Base-by-base conservation (phyloP, 2,329 filamentous ascomycete species). In the Colletotrichum sp. region DNA sequence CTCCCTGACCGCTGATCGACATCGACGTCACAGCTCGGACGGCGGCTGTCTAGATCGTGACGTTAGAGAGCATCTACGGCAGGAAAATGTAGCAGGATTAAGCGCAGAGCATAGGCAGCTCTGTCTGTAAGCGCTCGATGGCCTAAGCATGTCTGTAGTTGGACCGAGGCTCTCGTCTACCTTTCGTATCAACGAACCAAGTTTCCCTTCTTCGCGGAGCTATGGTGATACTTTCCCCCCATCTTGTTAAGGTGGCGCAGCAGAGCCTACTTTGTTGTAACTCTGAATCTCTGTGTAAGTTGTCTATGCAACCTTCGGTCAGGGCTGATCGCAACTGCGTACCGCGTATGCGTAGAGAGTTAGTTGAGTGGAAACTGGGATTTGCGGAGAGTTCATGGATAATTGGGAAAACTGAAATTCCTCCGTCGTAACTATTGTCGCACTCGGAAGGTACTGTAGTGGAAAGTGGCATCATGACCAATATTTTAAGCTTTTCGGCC, bases 401-500 rank as follows among this genome's bases (percentile, higher is more conserved):
- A 43, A 9, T 16, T 43, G 51, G n/a, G 43, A 21, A 63, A 64
- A 65, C 59, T 66, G 61, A 51, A 70, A 70, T 73, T 18, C 18
- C 12, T 63, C 58, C 57, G 36, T 51, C 43, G 58, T 55, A 62
- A 70, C 51, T 43, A 18, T 57, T 18, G 67, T 73, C 71, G 61
- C 24, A 57, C 16, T 55, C 31, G 61, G 54, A 62, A 70, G 55
- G 51, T 21, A n/a, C 27, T 65, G 67, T 36, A 47, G 21, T 21
- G 54, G 31, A 34, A 51, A 51, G 55, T 61, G 38, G n/a, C 54
- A 43, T 24, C 33, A 31, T 64, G 36, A 57, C 27, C 57, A 69
- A 67, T 58, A 29, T 47, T 71, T 73, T 73, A 70, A 70, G 61
- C 67, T 73, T 73, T 71, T 67, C 71, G 71, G 71, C 36, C 15